Base-by-base conservation (phyloP, 768 basidiomycete genomes). In the Mycena latifolia region DNA sequence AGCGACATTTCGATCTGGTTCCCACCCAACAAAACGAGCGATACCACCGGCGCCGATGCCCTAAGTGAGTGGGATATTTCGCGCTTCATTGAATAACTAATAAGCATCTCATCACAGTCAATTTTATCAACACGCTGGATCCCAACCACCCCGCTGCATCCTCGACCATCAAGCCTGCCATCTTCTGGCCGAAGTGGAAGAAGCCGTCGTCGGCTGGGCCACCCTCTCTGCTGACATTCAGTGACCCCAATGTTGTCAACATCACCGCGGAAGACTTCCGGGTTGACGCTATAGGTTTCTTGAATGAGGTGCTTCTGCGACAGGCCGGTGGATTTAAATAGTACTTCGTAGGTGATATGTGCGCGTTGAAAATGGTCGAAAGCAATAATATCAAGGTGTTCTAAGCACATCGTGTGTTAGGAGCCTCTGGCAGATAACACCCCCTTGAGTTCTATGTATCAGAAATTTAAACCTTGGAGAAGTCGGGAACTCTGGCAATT, bases 121-220 rank as follows among this genome's bases (percentile, higher is more conserved):
- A 45, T 12, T 56, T 56, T 24, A 29, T 56, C 39, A 46, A 56
- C 55, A 56, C 55, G 6, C 55, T 56, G 5, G 28, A 56, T 43
- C 55, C 55, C 55, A 56, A 56, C 28, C 11, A 29, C 24, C 27
- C 54, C 18, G 35, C 37, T 3, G 43, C n/a, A n/a, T 14, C 41
- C 25, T 18, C 24, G 9, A 56, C 22, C 2, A 29, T 15, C 54
- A 14, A 25, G 22, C 25, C 51, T 2, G 3, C 18, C 41, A 43
- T 55, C 25, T 27, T 25, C 37, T 56, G 55, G 55, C 55, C 55
- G n/a, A 56, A 25, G 20, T 56, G 55, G 55, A 43, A 31, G 7
- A 47, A 7, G 24, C 24, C 46, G 2, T 47, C 46, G 14, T 47
- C 46, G 14, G 27, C 12, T 22, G 55, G 43, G 11, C 12, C 17